phyloP scores from a whole-genome alignment of 2,329 filamentous ascomycete genomes.

The Rhynchosporium secalis region DNA sequence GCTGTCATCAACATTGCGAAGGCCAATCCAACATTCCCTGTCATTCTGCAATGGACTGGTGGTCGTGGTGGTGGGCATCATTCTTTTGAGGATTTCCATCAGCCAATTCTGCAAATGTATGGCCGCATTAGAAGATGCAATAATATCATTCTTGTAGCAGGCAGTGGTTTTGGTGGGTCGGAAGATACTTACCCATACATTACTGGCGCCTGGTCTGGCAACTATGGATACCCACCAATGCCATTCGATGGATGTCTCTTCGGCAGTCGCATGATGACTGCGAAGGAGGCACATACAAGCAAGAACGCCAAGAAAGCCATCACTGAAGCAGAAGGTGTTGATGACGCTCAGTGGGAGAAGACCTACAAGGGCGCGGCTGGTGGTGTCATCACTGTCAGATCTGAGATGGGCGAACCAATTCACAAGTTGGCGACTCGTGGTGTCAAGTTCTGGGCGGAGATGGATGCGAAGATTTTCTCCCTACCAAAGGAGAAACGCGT shows the following conservation, averaged over 20 bases:
- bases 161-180: conserved; percentile 86
- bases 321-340: conserved; percentile 78
- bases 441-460: conserved; percentile 96
- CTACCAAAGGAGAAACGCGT: conserved; percentile 89
- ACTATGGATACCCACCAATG: conserved; percentile 87
- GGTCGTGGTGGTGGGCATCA: conserved; percentile 92
- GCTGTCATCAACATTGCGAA: conserved; percentile 89
- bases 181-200: conserved; percentile 93
- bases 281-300: conserved; percentile 88
- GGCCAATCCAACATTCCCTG: conserved; percentile 90
- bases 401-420: conserved; percentile 99
- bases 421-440: conserved; percentile 97
- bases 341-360: conserved; percentile 84
- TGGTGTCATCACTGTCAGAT: conserved; percentile 93
- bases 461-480: conserved; percentile 98
- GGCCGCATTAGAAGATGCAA: conserved; percentile 78
- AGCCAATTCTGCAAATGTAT: conserved; percentile 90
- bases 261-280: conserved; percentile 91
- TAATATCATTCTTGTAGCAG: conserved; percentile 87
- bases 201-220: conserved; percentile 83
- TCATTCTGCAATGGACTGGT: conserved; percentile 92
- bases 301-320: conserved; percentile 88
- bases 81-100: conserved; percentile 93
- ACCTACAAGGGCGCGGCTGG: conserved; percentile 90
- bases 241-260: conserved; percentile 91